Percentiles rank a stretch among this genome's conserved stretches.
Conservation (phyloP, 2,329 filamentous ascomycete species). For the Furcasterigmium sp. region DNA sequence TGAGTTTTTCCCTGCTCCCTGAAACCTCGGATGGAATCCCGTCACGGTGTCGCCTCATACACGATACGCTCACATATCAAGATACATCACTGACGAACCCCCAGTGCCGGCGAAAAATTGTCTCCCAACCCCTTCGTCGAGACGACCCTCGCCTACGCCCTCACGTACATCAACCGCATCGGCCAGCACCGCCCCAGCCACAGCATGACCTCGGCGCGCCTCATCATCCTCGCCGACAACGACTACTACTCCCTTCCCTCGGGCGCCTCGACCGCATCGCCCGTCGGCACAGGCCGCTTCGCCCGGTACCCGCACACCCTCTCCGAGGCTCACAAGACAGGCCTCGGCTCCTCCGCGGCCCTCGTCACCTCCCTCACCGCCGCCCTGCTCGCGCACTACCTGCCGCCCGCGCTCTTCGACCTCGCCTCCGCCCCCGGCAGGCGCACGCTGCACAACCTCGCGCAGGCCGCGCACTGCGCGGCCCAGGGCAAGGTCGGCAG, state of each 20-base stretch:
- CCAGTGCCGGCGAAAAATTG: constrained; percentile 36
- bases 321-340: constrained; percentile 83
- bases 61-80: neutral
- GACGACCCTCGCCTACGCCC: constrained; percentile 79
- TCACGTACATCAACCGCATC: constrained; percentile 67
- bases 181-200: constrained; percentile 28
- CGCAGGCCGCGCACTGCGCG: constrained; percentile 89
- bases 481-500: constrained; percentile 96
- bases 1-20: constrained; percentile 42
- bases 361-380: constrained; percentile 84
- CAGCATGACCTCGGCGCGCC: constrained; percentile 61
- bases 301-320: constrained; percentile 73
- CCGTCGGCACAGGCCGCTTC: constrained; percentile 50
- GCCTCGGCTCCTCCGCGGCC: constrained; percentile 89
- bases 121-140: constrained; percentile 80
- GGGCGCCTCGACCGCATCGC: constrained; percentile 23
- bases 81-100: constrained; percentile 2
- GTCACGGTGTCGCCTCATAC: constrained; percentile 3
- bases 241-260: constrained; percentile 80
- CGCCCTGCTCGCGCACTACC: constrained; percentile 71
- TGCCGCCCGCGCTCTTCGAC: constrained; percentile 52
- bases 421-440: constrained; percentile 48
- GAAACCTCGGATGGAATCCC: neutral
- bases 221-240: constrained; percentile 90
- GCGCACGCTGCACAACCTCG: constrained; percentile 78